Base-by-base conservation (phyloP, 2,329 filamentous ascomycete genomes). In the Helotiales sp. region DNA sequence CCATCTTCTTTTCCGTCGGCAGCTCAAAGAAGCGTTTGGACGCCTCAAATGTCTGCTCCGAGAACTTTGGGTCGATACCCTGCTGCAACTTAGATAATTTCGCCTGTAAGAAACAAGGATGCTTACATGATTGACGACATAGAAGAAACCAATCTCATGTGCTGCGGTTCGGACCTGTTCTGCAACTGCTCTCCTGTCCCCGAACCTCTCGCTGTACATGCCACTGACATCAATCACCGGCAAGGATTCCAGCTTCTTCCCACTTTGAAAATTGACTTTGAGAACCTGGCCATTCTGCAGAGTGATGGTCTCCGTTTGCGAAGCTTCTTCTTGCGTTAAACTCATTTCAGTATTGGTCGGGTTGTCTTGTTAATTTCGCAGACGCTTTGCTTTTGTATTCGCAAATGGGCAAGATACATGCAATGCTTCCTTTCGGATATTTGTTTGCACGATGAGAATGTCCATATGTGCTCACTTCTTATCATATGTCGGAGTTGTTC, bases 101-200 rank as follows among this genome's bases (percentile, higher is more conserved):
- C 53, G 72, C 74, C 0, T 77, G 78, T 64, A 73, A 77, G 62
- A 75, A 77, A 17, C 31, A 29, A 58, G 2, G 40, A 49, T 44
- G 1, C 55, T 70, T 0, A 72, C 59, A 54, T 61, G 56, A 24
- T 72, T 72, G 42, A 67, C 64, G 48, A 73, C 61, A 49, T 75
- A 75, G 57, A 75, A 74, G 61, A 75, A 75, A 1, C 73, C 73
- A 0, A 70, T 72, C 9, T 65, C 69, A 24, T 70, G 63, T 1
- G 70, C 69, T 1, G 74, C 73, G 6, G 66, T 54, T 34, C 67
- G 67, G 1, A 76, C 64, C 30, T 68, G 48, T 1, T 55, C 36
- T 1, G 74, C 73, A 6, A 74, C 61, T 13, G 52, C 52, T 29
- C 71, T 69, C 1, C 71, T 67, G 1, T 64, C 66, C 10, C 68